Percentiles rank a stretch among this genome's conserved stretches.
These are phyloP conservation scores for Acacia concinna DNA, from an alignment of 331 rosid genomes.

Conservation along the genomic window DNA sequence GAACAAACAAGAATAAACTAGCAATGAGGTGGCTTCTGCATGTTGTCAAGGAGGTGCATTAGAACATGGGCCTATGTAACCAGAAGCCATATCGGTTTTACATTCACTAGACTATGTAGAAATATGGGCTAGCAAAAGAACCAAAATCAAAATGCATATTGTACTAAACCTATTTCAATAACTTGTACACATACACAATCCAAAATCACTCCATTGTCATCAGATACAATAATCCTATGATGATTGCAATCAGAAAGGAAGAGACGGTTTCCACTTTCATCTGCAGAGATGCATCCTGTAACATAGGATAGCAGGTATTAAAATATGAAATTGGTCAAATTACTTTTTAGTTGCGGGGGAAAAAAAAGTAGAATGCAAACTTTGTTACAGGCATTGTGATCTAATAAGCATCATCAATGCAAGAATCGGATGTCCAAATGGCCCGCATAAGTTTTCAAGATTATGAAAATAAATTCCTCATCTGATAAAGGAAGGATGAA, in stretches of 20 bases:
- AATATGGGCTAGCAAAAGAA: constrained; percentile 16
- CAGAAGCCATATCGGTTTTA: constrained; percentile 19
- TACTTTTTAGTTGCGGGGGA: neutral
- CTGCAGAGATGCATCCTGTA: constrained; percentile 82
- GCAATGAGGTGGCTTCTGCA: neutral
- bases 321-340: constrained; percentile 10
- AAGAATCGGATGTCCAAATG: neutral
- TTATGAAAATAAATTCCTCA: constrained; percentile 12
- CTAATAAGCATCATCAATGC: constrained; percentile 4
- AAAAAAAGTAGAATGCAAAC: neutral
- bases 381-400: neutral
- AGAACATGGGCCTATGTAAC: neutral
- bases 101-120: neutral
- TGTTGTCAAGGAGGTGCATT: neutral
- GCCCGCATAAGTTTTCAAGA: neutral
- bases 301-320: constrained; percentile 27
- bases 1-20: neutral
- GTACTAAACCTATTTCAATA: constrained; percentile 15
- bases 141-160: constrained; percentile 29
- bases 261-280: constrained; percentile 65
- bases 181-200: constrained; percentile 68
- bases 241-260: constrained; percentile 91
- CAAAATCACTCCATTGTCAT: constrained; percentile 68
- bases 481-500: neutral
- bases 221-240: constrained; percentile 74